Evolutionary conservation across 768 basidiomycete species (phyloP).

Genomic region (Kwoniella europaea): DNA sequence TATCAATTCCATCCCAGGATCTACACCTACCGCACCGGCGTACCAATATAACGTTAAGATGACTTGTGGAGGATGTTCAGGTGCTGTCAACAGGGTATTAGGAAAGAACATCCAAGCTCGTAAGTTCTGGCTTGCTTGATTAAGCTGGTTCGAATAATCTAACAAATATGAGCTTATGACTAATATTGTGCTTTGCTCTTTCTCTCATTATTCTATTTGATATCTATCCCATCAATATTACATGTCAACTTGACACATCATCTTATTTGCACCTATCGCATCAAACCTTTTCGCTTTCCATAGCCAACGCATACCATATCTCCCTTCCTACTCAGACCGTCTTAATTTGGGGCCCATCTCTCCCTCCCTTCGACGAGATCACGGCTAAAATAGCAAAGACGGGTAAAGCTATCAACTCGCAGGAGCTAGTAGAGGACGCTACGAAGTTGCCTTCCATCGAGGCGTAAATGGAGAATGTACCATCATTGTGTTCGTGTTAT

Average conservation of each 20-base stretch:
- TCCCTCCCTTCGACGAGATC: slow-evolving; percentile 52
- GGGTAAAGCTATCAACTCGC: slow-evolving; percentile 48
- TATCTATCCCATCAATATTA: not conserved
- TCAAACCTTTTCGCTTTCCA: too few relatives aligned
- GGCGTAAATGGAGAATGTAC: too few relatives aligned
- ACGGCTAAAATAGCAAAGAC: slow-evolving; percentile 58
- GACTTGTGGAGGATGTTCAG: slow-evolving; percentile 58
- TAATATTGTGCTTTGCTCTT: too few relatives aligned
- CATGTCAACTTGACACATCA: too few relatives aligned
- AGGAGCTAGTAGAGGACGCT: slow-evolving; percentile 31
- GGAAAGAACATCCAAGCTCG: slow-evolving; percentile 53
- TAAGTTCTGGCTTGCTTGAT: too few relatives aligned
- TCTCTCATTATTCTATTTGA: too few relatives aligned
- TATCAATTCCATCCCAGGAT: slow-evolving; percentile 18
- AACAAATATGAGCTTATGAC: too few relatives aligned
- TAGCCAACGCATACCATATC: slow-evolving; percentile 54
- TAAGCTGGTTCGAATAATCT: too few relatives aligned
- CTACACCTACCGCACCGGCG: slow-evolving; percentile 43
- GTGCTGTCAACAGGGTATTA: slow-evolving; percentile 56
- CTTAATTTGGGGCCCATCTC: slow-evolving; percentile 51
- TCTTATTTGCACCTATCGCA: too few relatives aligned
- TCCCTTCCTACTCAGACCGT: slow-evolving; percentile 52
- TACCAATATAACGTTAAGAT: slow-evolving; percentile 57
- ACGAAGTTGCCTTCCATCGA: slow-evolving; percentile 30
- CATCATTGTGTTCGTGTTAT: too few relatives aligned